Conservation (phyloP, 176 grass and related monocot species). For the Coix lacrymajobi region DNA sequence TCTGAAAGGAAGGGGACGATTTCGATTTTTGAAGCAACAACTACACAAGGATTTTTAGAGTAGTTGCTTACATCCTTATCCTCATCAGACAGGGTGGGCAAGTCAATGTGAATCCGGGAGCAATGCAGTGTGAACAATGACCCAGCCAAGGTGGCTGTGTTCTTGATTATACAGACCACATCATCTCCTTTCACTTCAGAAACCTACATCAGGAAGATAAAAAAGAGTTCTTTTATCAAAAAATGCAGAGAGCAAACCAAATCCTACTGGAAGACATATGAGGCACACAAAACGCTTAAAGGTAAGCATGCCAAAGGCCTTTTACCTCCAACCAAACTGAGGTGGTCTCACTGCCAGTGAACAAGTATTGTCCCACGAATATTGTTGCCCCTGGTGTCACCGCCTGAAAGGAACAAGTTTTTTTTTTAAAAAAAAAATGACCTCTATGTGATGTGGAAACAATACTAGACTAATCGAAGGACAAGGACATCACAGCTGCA, state of each 20-base stretch:
- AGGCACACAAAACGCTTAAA: neutral
- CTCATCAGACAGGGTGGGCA: slow-evolving; percentile 84
- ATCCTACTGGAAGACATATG: neutral
- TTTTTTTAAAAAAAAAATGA: too few species aligned
- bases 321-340: slow-evolving; percentile 97
- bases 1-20: neutral
- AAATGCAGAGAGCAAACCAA: neutral
- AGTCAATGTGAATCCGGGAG: slow-evolving; percentile 70
- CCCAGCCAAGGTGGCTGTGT: slow-evolving; percentile 63
- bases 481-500: neutral
- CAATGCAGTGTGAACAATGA: slow-evolving; percentile 65
- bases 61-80: slow-evolving; percentile 67
- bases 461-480: neutral
- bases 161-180: slow-evolving; percentile 67
- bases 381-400: slow-evolving; percentile 84
- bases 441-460: neutral
- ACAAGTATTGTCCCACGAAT: slow-evolving; percentile 96
- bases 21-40: neutral
- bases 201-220: slow-evolving; percentile 49
- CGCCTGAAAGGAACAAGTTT: slow-evolving; percentile 32
- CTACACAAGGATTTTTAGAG: neutral
- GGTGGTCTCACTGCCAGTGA: slow-evolving; percentile 97
- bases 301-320: neutral
- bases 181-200: slow-evolving; percentile 76
- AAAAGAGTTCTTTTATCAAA: slow-evolving; percentile 11